phyloP scores from a whole-genome alignment of 2,329 filamentous ascomycete species.

The Elsinoe batatas region DNA sequence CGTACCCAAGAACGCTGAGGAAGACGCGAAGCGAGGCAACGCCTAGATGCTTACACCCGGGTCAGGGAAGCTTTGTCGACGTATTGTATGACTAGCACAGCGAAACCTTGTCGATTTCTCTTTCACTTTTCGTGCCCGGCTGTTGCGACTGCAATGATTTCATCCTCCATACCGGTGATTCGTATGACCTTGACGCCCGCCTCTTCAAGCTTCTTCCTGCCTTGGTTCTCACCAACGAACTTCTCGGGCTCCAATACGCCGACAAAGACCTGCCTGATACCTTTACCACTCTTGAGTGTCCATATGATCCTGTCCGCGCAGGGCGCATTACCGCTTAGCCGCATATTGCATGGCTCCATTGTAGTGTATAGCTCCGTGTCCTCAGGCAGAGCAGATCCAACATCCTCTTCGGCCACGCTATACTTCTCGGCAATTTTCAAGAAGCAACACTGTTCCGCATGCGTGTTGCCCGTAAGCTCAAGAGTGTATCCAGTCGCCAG shows the following conservation, averaged over 20 bases:
- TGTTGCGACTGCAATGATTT: conserved; percentile 73
- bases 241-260: conserved; percentile 83
- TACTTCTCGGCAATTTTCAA: conserved; percentile 50
- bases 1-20: conserved; percentile 45
- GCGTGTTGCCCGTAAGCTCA: conserved; percentile 84
- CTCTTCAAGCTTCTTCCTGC: conserved; percentile 57
- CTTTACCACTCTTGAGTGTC: conserved; percentile 40
- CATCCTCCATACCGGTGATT: conserved; percentile 64
- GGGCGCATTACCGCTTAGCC: conserved; percentile 63
- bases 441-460: conserved; percentile 89
- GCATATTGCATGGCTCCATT: conserved; percentile 72
- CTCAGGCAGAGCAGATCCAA: conserved; percentile 44
- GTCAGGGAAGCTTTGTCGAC: neutral
- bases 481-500: conserved; percentile 81
- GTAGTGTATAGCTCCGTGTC: conserved; percentile 73
- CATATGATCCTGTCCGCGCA: conserved; percentile 71
- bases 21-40: conserved; percentile 42
- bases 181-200: conserved; percentile 65
- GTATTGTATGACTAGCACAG: conserved; percentile 4
- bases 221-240: conserved; percentile 76
- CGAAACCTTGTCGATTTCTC: neutral
- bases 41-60: neutral
- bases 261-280: conserved; percentile 70
- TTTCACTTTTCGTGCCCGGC: conserved; percentile 53
- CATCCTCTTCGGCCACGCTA: conserved; percentile 41